Base-by-base conservation (phyloP, 306 rosid species). In the Rosa lucieae region DNA sequence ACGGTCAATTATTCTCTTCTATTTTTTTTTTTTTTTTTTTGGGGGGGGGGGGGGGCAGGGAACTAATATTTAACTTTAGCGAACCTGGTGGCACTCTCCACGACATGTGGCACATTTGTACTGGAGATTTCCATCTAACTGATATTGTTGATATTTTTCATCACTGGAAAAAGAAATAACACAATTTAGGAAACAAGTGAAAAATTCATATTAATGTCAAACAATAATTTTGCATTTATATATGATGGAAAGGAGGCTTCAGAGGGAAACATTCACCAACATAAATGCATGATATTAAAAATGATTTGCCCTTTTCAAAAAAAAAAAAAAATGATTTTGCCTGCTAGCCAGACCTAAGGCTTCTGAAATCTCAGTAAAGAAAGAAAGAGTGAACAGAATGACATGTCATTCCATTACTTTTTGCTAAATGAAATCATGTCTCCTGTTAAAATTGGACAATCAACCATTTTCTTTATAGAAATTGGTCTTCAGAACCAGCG, bases 61-160 rank as follows among this genome's bases (percentile, higher is more conserved):
- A 18, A 18, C 10, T 20, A 26, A 47, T 15, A 35, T 32, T 21
- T 14, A 55, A 40, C 23, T 49, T 14, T 44, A 17, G 67, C 84
- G 79, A 83, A 96, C 99, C 99, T 91, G 90, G 75, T 93, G 89
- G 83, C 99, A 90, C 81, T 96, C 99, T 78, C 98, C 99, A 52
- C 99, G 98, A 69, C 99, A 96, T 2, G 99, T 92, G 7, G 98
- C 91, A 72, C 99, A 96, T 81, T 86, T 96, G 83, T 93, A 96
- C 87, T 91, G 96, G 52, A 96, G 90, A 87, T 96, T 96, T 67
- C 94, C 92, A 85, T 96, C 97, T 67, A 96, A 84, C 89, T 96
- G 99, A 89, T 86, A 96, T 71, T 93, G 98, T 78, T 79, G 89
- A 82, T 96, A 96, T 82, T 81, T 96, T 74, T 93, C 98, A 72